These are phyloP conservation scores for Arabidopsis suecica DNA, from an alignment of 345 rosid species.

Conservation along the genomic window DNA sequence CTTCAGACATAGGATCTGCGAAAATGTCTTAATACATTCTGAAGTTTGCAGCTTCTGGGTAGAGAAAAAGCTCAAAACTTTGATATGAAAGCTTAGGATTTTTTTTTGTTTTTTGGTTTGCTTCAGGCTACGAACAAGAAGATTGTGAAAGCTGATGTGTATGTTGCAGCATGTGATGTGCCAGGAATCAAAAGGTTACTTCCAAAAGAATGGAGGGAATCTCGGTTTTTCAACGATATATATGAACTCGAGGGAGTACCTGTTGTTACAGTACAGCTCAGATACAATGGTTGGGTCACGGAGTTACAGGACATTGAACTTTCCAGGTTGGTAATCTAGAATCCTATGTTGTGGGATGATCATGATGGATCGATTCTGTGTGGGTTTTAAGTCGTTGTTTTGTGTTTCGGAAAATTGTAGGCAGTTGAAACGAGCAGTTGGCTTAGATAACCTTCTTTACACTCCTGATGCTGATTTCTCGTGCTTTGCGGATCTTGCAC, in stretches of 20 bases:
- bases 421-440: slow-evolving; percentile 79
- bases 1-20: not conserved
- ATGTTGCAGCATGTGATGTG: slow-evolving; percentile 97
- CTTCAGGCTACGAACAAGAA: slow-evolving; percentile 84
- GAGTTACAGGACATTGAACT: slow-evolving; percentile 82
- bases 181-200: slow-evolving; percentile 95
- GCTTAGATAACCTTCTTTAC: slow-evolving; percentile 92
- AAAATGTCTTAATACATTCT: not conserved
- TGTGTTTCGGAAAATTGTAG: slow-evolving; percentile 63
- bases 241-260: slow-evolving; percentile 94
- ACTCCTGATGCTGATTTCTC: slow-evolving; percentile 99
- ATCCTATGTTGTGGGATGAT: slow-evolving; percentile 11
- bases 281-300: slow-evolving; percentile 98
- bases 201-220: slow-evolving; percentile 79
- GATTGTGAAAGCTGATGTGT: slow-evolving; percentile 89
- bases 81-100: not conserved
- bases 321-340: slow-evolving; percentile 57
- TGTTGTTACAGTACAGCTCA: slow-evolving; percentile 86
- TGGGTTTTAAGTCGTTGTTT: slow-evolving; percentile 13
- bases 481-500: slow-evolving; percentile 94
- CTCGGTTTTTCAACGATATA: slow-evolving; percentile 75
- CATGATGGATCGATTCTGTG: slow-evolving; percentile 1
- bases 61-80: not conserved
- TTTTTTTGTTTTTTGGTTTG: not conserved
- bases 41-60: slow-evolving; percentile 3